phyloP scores from a whole-genome alignment of 148 eudicot genomes.

The Camellia japonica region DNA sequence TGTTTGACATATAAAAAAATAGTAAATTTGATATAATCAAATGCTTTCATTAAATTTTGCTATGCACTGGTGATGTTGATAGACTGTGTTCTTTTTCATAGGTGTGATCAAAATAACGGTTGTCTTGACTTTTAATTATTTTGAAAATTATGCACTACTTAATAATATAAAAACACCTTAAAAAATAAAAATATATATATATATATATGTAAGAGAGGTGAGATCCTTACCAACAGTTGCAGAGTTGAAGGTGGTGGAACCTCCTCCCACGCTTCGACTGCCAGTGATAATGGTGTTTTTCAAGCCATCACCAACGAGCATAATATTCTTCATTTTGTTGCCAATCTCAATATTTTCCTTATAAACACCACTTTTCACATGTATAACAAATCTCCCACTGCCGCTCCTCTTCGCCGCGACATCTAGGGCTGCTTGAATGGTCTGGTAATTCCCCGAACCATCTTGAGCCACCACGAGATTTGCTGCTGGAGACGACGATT shows the following conservation, averaged over 20 bases:
- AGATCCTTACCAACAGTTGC: slow-evolving; percentile 44
- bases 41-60: slow-evolving; percentile 6
- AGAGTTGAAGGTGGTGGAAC: slow-evolving; percentile 29
- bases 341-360: slow-evolving; percentile 31
- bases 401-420: neutral
- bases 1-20: too few species aligned
- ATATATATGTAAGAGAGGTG: neutral
- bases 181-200: neutral
- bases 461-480: slow-evolving; percentile 58
- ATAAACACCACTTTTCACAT: slow-evolving; percentile 42
- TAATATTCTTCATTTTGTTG: slow-evolving; percentile 23
- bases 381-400: slow-evolving; percentile 33
- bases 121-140: too few species aligned
- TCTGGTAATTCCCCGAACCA: slow-evolving; percentile 13
- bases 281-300: slow-evolving; percentile 41
- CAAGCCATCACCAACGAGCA: slow-evolving; percentile 52
- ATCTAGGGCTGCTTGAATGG: too few species aligned
- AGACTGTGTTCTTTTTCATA: too few species aligned
- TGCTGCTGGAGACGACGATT: neutral
- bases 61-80: too few species aligned
- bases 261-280: slow-evolving; percentile 27
- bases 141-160: too few species aligned
- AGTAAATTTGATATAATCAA: neutral
- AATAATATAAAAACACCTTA: too few species aligned
- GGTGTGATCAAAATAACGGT: too few species aligned